Base-by-base conservation (phyloP, 179 eudicot species). In the Beta lomatogona region DNA sequence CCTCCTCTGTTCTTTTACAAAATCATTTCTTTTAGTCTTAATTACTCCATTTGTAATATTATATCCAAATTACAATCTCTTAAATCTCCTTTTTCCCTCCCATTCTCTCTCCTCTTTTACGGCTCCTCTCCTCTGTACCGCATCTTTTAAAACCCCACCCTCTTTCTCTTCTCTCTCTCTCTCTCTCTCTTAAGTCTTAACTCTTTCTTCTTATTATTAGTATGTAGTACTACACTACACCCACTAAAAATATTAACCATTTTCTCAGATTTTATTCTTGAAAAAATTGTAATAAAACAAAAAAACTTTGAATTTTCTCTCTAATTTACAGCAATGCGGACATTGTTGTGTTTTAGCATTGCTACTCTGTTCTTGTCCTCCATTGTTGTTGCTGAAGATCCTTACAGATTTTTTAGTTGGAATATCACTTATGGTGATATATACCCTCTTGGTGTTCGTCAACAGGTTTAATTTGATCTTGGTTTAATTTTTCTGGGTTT, bases 321-420 rank as follows among this genome's bases (percentile, higher is more conserved):
- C 21, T n/a, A 2, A 50, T 5, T n/a, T 36, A 21, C 11, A 50
- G 69, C 65, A 71, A 50, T 82, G 77, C 81, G 28, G 50, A 45
- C 76, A 9, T 28, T 82, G 11, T 61, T 86, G 0, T 69, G 60
- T 52, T 69, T 79, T 28, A 64, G 79, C 52, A 73, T 71, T 15
- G 36, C 55, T 36, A 71, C 75, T n/a, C 67, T 82, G 57, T 77
- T 89, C 46, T 72, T 89, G 41, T 36, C 41, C 54, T 81, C 87
- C 87, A 84, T 87, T 81, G 97, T 55, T 1, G 73, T 61, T 18
- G 97, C 95, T 7, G 98, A 94, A 1, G 89, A 87, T 82, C 98
- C 98, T 4, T 94, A 93, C 90, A 90, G 90, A 67, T 93, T 94
- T 87, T 94, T 93, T 87, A 83, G 82, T 36, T 94, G 97, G 98